Evolutionary conservation across 495 filamentous ascomycete genomes (phyloP), one percentile per base, ranked within the genome.

Genomic region (Neurospora tetraspora): DNA sequence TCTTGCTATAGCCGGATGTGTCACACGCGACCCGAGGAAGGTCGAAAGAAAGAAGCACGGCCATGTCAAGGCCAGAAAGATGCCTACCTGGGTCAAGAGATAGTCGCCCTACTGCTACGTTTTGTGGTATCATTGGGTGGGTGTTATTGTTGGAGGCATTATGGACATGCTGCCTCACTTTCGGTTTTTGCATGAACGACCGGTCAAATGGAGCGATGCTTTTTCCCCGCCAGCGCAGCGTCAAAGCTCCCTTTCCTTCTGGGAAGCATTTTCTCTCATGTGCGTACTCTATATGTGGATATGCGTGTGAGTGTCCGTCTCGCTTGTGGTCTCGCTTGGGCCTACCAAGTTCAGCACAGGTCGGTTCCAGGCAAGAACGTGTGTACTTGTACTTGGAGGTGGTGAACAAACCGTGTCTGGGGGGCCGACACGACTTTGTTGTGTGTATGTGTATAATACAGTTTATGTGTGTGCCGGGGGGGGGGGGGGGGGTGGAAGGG

Each of bases 11-110:
- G 96, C 95, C 79, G 96, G 96, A 71, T 92, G 90, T 79, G 88
- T 98, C 72, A 97, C 94, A 70, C 91, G 97, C 75, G 94, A 99
- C 88, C 88, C 92, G 47, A 92, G 94, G 81, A 89, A 85, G 70
- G 96, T 98, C 73, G 96, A 99, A 84, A 94, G 96, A 77, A 99
- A 99, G 91, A 99, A 99, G 89, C 89, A 94, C 34, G 96, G 96
- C 76, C 91, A 92, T 75, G 81, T 97, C 81, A 98, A 98, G 86
- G 95, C 96, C 53, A 91, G 96, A 83, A 99, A 99, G 88, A 96
- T 93, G 91, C 96, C 94, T 71, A 87, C 96, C 75, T 99, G 96
- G 96, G 95, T 98, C 85, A 98, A 98, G 89, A 86, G 90, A 84
- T 92, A 90, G 77, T 73, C 72, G 38, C 12, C 40, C 70, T 68